Evolutionary conservation across 768 basidiomycete species (phyloP).

Genomic region (Kondoa malvinella): DNA sequence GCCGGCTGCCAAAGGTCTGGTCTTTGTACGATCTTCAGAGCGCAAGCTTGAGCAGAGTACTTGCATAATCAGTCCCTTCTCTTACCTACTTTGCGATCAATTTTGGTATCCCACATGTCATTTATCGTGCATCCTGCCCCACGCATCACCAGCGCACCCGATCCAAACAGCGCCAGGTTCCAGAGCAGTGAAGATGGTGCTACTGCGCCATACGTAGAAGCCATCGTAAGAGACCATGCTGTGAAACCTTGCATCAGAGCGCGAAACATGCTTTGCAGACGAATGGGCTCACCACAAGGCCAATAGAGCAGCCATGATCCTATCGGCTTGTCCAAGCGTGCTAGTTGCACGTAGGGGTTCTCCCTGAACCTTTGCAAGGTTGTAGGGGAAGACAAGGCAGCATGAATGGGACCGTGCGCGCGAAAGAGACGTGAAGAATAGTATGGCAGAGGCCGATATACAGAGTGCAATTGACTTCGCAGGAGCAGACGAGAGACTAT

Average conservation of each 20-base stretch:
- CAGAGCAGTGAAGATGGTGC: conserved; percentile 53
- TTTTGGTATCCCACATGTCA: conserved; percentile 90
- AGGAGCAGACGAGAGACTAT: too few relatives aligned
- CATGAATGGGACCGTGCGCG: too few relatives aligned
- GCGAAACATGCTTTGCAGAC: not conserved
- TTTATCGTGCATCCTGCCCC: conserved; percentile 98
- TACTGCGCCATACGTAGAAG: conserved; percentile 56
- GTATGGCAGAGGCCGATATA: too few relatives aligned
- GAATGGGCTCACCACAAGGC: conserved; percentile 59
- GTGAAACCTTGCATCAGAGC: not conserved
- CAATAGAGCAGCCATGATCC: conserved; percentile 80
- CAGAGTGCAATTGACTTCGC: too few relatives aligned
- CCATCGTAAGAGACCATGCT: conserved; percentile 99
- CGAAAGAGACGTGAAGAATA: too few relatives aligned
- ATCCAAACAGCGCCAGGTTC: conserved; percentile 66
- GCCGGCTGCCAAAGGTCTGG: conserved; percentile 70
- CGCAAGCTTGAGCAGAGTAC: not conserved
- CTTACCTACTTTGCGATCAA: conserved; percentile 81
- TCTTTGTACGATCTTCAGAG: conserved; percentile 58
- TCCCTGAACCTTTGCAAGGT: too few relatives aligned
- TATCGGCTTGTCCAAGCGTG: conserved; percentile 87
- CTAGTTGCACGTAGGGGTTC: conserved; percentile 64
- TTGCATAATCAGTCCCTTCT: conserved; percentile 1
- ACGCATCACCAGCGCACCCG: conserved; percentile 86
- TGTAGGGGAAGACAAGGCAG: too few relatives aligned